phyloP scores from a whole-genome alignment of 2,329 filamentous ascomycete species.

The Elsinoe batatas region DNA sequence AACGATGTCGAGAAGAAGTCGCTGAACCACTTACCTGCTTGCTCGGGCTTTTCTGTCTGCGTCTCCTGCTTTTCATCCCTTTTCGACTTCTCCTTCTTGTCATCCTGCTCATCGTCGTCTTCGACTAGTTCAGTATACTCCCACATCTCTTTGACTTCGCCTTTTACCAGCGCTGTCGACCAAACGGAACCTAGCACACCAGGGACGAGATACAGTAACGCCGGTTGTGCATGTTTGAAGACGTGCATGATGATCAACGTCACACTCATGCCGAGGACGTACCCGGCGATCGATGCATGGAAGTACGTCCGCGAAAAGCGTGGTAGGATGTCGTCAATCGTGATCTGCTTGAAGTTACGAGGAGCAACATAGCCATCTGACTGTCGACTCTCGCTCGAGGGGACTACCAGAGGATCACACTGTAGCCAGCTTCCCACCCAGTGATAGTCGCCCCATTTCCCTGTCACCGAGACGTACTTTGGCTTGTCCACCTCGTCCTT shows the following conservation, averaged over 20 bases:
- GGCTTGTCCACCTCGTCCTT: constrained; percentile 26
- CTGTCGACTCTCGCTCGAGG: neutral
- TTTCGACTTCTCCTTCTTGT: constrained; percentile 15
- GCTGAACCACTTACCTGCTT: constrained; percentile 13
- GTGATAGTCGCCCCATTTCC: constrained; percentile 72
- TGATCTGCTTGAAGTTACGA: neutral
- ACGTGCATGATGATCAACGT: constrained; percentile 70
- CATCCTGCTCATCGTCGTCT: constrained; percentile 19
- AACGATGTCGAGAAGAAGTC: constrained; percentile 19
- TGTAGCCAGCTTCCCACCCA: constrained; percentile 45
- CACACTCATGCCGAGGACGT: constrained; percentile 63
- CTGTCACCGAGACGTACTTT: constrained; percentile 43
- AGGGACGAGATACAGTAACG: constrained; percentile 84
- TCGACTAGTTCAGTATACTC: constrained; percentile 61
- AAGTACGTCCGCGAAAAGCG: constrained; percentile 81
- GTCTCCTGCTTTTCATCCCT: constrained; percentile 16
- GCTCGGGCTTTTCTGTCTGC: constrained; percentile 17
- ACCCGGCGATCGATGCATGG: constrained; percentile 63
- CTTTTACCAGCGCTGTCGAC: constrained; percentile 59
- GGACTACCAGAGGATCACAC: neutral
- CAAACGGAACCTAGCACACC: constrained; percentile 67
- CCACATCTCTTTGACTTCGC: constrained; percentile 70
- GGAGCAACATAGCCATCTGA: neutral
- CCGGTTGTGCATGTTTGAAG: constrained; percentile 76
- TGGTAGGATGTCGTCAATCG: constrained; percentile 18